Percentiles rank a stretch among this genome's conserved stretches.
Conservation (phyloP, 345 rosid genomes). For the Rhizophora apiculata region DNA sequence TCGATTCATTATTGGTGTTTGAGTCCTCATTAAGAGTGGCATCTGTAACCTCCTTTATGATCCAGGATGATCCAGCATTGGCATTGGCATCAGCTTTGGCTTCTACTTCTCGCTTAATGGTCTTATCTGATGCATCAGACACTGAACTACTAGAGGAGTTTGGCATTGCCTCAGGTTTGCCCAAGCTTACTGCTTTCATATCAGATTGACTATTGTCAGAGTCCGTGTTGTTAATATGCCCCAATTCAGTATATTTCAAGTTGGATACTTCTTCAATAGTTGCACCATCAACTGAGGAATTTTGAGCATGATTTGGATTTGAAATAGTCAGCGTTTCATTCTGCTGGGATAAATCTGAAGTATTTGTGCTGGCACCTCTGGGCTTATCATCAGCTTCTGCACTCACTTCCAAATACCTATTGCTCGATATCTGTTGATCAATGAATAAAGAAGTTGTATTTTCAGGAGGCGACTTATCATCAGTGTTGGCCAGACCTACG, state of each 20-base stretch:
- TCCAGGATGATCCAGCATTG: constrained; percentile 33
- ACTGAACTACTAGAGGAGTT: constrained; percentile 30
- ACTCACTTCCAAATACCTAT: constrained; percentile 25
- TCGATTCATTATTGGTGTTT: constrained; percentile 24
- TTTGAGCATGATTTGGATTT: constrained; percentile 22
- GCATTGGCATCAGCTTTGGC: constrained; percentile 36
- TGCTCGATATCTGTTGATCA: constrained; percentile 19
- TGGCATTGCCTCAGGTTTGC: constrained; percentile 21
- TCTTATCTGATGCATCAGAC: constrained; percentile 22
- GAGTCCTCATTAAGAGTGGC: constrained; percentile 25
- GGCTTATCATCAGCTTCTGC: constrained; percentile 30
- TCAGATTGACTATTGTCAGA: constrained; percentile 23
- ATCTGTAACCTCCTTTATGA: constrained; percentile 19
- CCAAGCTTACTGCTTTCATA: constrained; percentile 26
- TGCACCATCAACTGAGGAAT: constrained; percentile 26
- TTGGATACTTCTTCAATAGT: constrained; percentile 27
- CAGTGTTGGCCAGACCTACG: constrained; percentile 17
- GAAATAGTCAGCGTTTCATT: constrained; percentile 30
- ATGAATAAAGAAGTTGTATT: constrained; percentile 9
- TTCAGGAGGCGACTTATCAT: constrained; percentile 13
- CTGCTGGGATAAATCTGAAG: constrained; percentile 25
- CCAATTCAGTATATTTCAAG: constrained; percentile 22
- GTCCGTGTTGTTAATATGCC: constrained; percentile 16
- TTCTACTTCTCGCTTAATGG: constrained; percentile 28
- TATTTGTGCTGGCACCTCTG: constrained; percentile 22